Evolutionary conservation across 768 basidiomycete species (phyloP), one percentile per base, ranked within the genome.

Genomic region (Artomyces pyxidatus): DNA sequence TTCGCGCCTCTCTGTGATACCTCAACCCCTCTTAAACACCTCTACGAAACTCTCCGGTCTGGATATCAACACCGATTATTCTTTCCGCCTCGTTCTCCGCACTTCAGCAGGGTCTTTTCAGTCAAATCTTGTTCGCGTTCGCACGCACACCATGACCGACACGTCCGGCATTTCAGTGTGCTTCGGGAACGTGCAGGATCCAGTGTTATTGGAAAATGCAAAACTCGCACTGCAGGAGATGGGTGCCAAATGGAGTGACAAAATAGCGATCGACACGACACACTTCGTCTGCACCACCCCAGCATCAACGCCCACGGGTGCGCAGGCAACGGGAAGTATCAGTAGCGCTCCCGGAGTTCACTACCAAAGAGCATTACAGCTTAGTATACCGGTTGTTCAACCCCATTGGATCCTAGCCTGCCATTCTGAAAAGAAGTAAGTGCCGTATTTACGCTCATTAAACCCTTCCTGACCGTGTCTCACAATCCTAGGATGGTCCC

Each of bases 261-360:
- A 81, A 60, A 93, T 99, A 35, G 89, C 94, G 69, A 94, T 98
- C 50, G 95, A 99, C 62, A 98, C 95, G 9, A 97, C 94, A 0
- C 95, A 99, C 65, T 99, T 96, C 57, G 93, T 97, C 37, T 95
- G 93, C 62, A 95, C 92, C 16, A 91, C 88, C 0, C 91, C 93
- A 3, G 85, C 83, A 1, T 76, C 80, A 9, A 83, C 80, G 0
- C 77, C 81, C 0, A 58, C 64, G 9, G 83, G 78, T 27, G 80
- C 80, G 9, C 74, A 71, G 49, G 74, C 74, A 0, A 71, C 74
- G 8, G 80, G 83, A 1, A 75, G 71, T 48, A 62, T 71, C 1
- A 68, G 70, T 10, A 68, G 73, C 14, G 78, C 80, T 2, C 87
- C 91, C 0, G 85, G 85, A 0, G 83, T 88, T 6, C 89, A 93